Evolutionary conservation across 169 alveolate species (phyloP).

Genomic region (Plasmodium fragile): DNA sequence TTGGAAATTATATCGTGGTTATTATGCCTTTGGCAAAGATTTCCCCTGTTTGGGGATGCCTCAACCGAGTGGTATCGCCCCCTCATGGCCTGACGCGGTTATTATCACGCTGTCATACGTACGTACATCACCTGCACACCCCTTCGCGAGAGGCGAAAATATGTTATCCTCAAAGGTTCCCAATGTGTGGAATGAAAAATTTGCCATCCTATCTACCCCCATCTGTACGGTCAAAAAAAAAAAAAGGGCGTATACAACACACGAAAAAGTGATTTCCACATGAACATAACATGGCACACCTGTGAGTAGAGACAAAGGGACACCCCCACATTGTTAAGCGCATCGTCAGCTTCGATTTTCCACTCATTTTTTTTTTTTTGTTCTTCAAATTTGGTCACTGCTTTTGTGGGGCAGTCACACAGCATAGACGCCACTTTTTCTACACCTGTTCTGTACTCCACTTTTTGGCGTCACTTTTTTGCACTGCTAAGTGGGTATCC

Average conservation of each 20-base stretch:
- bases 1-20: neutral
- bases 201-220: neutral
- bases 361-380: neutral
- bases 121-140: neutral
- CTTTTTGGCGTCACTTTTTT: neutral
- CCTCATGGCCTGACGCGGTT: neutral
- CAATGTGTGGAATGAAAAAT: neutral
- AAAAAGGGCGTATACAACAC: neutral
- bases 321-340: neutral
- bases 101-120: neutral
- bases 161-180: neutral
- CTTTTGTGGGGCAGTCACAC: neutral
- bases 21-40: neutral
- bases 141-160: neutral
- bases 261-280: neutral
- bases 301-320: neutral
- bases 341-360: neutral
- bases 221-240: neutral
- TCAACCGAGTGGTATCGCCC: neutral
- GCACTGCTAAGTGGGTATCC: neutral
- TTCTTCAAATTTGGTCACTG: neutral
- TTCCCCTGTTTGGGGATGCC: neutral
- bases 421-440: neutral
- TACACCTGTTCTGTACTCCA: neutral
- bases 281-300: neutral